Conservation (phyloP, 495 filamentous ascomycete genomes). For the Parachaetomium inaequale region DNA sequence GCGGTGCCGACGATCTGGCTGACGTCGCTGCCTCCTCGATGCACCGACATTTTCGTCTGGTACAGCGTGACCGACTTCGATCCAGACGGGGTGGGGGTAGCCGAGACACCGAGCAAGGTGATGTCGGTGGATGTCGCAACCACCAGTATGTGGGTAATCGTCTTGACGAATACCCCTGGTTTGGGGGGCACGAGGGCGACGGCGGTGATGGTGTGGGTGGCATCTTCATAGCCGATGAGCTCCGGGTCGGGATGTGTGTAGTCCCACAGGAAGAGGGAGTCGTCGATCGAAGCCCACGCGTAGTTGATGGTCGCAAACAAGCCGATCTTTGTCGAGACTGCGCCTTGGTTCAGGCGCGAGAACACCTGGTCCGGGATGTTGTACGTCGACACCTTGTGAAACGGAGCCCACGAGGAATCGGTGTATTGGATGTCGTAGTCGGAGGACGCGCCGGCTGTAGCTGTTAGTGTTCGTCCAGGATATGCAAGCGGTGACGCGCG, state of each 20-base stretch:
- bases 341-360: slow-evolving; percentile 78
- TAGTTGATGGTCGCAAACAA: slow-evolving; percentile 89
- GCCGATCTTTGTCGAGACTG: slow-evolving; percentile 83
- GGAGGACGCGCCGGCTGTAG: slow-evolving; percentile 69
- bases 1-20: slow-evolving; percentile 73
- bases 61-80: slow-evolving; percentile 69
- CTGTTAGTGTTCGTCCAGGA: slow-evolving; percentile 3
- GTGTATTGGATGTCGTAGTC: slow-evolving; percentile 74
- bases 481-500: neutral
- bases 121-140: slow-evolving; percentile 83
- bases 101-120: slow-evolving; percentile 73
- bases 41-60: slow-evolving; percentile 74
- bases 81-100: slow-evolving; percentile 56
- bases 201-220: slow-evolving; percentile 75
- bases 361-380: slow-evolving; percentile 85
- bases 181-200: slow-evolving; percentile 78
- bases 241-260: slow-evolving; percentile 84
- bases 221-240: slow-evolving; percentile 88
- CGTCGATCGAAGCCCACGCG: slow-evolving; percentile 95
- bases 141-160: slow-evolving; percentile 81
- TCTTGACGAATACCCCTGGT: slow-evolving; percentile 75
- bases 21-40: slow-evolving; percentile 65
- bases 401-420: slow-evolving; percentile 77
- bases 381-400: slow-evolving; percentile 75
- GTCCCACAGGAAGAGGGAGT: slow-evolving; percentile 95